Conservation (phyloP, 1,139 yeast species). For the Kurtzmaniella quercitrusa region DNA sequence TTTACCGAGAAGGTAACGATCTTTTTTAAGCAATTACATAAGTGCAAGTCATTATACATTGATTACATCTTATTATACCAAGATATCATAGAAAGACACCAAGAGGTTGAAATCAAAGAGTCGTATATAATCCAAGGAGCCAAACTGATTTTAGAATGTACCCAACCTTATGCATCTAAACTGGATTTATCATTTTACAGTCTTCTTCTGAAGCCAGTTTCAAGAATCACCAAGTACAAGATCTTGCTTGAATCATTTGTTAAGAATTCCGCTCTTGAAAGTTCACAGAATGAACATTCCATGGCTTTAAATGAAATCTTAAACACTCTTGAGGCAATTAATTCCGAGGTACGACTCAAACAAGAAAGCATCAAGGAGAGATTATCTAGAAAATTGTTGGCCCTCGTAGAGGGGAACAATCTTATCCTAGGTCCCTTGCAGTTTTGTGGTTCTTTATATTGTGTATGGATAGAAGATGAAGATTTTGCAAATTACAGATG, state of each 20-base stretch:
- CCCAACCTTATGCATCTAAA: slow-evolving; percentile 28
- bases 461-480: slow-evolving; percentile 32
- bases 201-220: slow-evolving; percentile 50
- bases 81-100: slow-evolving; percentile 24
- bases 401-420: slow-evolving; percentile 14
- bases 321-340: slow-evolving; percentile 6
- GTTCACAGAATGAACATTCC: not conserved
- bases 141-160: slow-evolving; percentile 33
- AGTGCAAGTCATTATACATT: slow-evolving; percentile 1
- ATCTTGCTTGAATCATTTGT: slow-evolving; percentile 41
- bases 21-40: slow-evolving; percentile 1
- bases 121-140: slow-evolving; percentile 1
- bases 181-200: slow-evolving; percentile 48
- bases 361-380: not conserved
- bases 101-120: not conserved
- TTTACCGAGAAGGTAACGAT: not conserved
- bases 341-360: not conserved
- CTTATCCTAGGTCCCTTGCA: slow-evolving; percentile 35
- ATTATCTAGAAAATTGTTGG: not conserved
- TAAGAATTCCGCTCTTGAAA: slow-evolving; percentile 16
- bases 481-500: slow-evolving; percentile 14
- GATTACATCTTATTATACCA: slow-evolving; percentile 21
- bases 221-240: slow-evolving; percentile 48
- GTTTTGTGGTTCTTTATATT: slow-evolving; percentile 35
- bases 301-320: not conserved